phyloP scores from a whole-genome alignment of 176 grass and related monocot genomes.

The Lolium perenne region DNA sequence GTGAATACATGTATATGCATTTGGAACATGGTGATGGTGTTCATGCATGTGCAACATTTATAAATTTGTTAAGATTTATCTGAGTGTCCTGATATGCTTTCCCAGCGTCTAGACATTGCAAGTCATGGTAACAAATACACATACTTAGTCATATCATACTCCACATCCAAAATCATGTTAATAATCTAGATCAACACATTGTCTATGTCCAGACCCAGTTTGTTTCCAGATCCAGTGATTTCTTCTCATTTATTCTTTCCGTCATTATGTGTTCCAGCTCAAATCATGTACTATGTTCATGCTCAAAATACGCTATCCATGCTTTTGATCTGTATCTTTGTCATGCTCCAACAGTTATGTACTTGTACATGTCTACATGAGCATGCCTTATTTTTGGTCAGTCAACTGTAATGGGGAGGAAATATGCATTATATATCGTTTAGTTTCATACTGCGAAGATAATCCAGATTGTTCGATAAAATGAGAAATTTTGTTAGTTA shows the following conservation, averaged over 20 bases:
- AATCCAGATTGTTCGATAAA: neutral
- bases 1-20: neutral
- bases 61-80: too few relatives aligned
- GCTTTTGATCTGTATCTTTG: neutral
- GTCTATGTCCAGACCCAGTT: neutral
- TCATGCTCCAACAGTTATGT: neutral
- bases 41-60: neutral
- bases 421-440: neutral
- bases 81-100: slow-evolving; percentile 47
- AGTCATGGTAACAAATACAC: slow-evolving; percentile 22
- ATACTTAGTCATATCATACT: neutral
- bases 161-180: neutral
- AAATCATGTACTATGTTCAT: neutral
- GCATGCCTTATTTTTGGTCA: neutral
- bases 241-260: neutral
- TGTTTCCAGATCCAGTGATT: neutral
- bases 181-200: neutral
- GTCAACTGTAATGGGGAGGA: neutral
- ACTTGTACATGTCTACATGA: neutral
- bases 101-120: slow-evolving; percentile 43
- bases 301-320: neutral
- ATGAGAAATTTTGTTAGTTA: neutral
- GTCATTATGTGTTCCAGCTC: neutral
- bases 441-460: neutral
- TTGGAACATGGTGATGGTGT: slow-evolving; percentile 1